phyloP scores from a whole-genome alignment of 139 green algal genomes.

The Auxenochlorella pyrenoidosa region DNA sequence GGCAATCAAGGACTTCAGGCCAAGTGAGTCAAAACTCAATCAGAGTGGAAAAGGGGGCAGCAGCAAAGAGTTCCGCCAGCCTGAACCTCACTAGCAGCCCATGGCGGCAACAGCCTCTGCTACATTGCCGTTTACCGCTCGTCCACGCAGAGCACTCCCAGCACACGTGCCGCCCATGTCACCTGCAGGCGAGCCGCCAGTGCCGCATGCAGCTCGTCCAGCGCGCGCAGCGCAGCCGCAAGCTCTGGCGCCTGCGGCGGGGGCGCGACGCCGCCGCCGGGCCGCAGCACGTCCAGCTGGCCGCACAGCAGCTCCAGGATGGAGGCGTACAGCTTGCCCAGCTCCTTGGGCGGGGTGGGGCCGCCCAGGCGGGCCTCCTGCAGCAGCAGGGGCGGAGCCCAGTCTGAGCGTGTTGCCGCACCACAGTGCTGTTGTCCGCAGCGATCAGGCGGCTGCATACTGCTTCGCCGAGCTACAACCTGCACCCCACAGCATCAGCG shows the following conservation, averaged over 20 bases:
- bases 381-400: neutral
- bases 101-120: too few species aligned
- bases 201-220: conserved; percentile 1
- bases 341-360: conserved; percentile 6
- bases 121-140: too few species aligned
- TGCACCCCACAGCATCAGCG: too few species aligned
- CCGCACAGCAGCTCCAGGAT: conserved; percentile 15
- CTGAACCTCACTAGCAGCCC: neutral
- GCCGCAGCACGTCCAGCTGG: conserved; percentile 27
- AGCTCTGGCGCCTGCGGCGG: neutral
- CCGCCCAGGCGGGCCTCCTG: conserved; percentile 11
- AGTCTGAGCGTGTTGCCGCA: too few species aligned
- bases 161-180: neutral
- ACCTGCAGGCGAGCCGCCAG: conserved; percentile 29
- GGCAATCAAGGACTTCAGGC: too few species aligned
- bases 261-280: neutral
- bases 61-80: neutral
- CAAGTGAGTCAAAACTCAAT: neutral
- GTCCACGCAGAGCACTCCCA: too few species aligned
- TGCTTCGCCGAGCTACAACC: too few species aligned
- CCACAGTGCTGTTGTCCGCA: too few species aligned
- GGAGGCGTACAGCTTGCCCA: neutral
- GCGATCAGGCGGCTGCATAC: too few species aligned
- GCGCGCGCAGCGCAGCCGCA: neutral
- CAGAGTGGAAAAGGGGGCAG: neutral